A percentile compares a stretch with the other conserved stretches of the same genome.
Conservation (phyloP, 495 filamentous ascomycete genomes). For the Acidomyces sp. region DNA sequence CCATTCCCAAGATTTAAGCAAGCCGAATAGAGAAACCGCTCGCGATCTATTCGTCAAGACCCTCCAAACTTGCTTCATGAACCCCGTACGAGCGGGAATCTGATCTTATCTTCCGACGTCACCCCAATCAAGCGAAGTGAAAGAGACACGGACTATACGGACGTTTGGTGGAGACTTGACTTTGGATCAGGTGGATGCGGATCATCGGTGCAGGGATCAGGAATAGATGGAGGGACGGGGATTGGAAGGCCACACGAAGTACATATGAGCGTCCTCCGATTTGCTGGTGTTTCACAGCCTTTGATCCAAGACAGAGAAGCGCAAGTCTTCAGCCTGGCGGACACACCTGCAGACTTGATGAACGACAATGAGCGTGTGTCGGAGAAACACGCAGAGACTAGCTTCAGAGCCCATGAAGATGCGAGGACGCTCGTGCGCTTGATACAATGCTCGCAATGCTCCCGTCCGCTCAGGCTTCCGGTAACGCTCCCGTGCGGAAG, state of each 20-base stretch:
- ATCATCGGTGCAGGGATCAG: too few relatives aligned
- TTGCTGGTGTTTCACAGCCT: neutral
- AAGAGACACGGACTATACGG: too few relatives aligned
- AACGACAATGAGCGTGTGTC: constrained; percentile 12
- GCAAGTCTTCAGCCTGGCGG: constrained; percentile 8
- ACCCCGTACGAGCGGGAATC: too few relatives aligned
- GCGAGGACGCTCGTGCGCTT: constrained; percentile 51
- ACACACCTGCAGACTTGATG: constrained; percentile 21
- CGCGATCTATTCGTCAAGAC: too few relatives aligned
- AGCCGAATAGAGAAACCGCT: too few relatives aligned
- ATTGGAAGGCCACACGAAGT: neutral
- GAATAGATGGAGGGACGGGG: too few relatives aligned
- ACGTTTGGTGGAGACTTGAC: too few relatives aligned
- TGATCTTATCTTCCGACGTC: too few relatives aligned
- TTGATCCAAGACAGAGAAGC: neutral
- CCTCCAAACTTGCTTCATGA: too few relatives aligned
- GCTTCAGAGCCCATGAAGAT: constrained; percentile 35
- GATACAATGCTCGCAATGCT: constrained; percentile 65
- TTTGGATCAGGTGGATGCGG: too few relatives aligned
- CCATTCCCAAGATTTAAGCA: too few relatives aligned
- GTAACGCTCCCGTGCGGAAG: constrained; percentile 74
- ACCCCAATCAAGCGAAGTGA: too few relatives aligned
- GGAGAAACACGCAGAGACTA: constrained; percentile 7
- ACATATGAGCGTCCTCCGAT: neutral
- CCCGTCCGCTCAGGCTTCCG: constrained; percentile 50